Evolutionary conservation across 2,329 filamentous ascomycete genomes (phyloP).

Genomic region (Parafenestella ontariensis): DNA sequence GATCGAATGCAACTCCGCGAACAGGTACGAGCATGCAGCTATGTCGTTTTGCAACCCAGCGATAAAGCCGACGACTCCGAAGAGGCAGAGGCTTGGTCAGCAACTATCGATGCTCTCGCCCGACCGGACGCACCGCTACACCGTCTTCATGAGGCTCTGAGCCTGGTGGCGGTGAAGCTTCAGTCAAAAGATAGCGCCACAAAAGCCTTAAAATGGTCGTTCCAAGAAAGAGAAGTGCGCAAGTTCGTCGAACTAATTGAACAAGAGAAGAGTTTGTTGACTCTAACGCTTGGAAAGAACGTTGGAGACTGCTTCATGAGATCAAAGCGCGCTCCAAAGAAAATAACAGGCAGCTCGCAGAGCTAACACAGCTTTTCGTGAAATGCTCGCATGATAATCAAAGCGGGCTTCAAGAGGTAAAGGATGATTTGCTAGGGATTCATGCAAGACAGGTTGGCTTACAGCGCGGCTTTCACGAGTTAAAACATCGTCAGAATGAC

Average conservation of each 20-base stretch:
- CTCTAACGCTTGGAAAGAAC: conserved; percentile 2
- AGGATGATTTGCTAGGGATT: background rate
- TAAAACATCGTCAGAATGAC: background rate
- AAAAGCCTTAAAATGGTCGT: conserved; percentile 24
- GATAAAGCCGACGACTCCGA: conserved; percentile 9
- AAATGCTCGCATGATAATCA: background rate
- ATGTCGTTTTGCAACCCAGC: conserved; percentile 5
- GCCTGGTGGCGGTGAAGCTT: background rate
- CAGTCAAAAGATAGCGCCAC: background rate
- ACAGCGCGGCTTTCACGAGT: background rate
- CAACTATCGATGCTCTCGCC: conserved; percentile 4
- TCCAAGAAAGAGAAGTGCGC: conserved; percentile 22
- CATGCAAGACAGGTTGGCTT: background rate
- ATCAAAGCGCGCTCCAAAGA: background rate
- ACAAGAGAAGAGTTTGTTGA: conserved; percentile 6
- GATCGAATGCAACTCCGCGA: conserved; percentile 22
- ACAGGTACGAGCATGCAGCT: conserved; percentile 2
- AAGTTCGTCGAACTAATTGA: conserved; percentile 17
- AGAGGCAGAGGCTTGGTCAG: conserved; percentile 4
- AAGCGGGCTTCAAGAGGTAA: background rate
- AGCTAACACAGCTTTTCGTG: background rate
- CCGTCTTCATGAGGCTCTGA: conserved; percentile 1
- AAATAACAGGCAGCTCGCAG: conserved; percentile 1
- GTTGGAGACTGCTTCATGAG: conserved; percentile 4
- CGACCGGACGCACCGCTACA: conserved; percentile 1